Base-by-base conservation (phyloP, 2,329 filamentous ascomycete genomes). In the Cercospora canescens region DNA sequence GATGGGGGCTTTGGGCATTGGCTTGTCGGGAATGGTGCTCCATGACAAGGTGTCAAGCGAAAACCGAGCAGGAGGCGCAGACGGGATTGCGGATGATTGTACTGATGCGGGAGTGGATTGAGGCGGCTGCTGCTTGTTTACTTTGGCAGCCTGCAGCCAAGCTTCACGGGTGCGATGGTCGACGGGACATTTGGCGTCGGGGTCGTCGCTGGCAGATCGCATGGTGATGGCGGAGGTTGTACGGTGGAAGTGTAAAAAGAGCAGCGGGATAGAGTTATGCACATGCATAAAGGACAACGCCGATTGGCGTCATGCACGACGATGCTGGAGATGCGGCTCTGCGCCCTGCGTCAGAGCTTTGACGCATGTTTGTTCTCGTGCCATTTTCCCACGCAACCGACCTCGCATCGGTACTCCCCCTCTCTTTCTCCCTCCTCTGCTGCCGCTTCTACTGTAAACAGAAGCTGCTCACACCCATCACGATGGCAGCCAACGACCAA, bases 131-230 rank as follows among this genome's bases (percentile, higher is more conserved):
- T 66, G 37, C 62, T 68, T 62, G 56, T 73, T 71, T 75, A 78
- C 85, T 81, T 76, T 87, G 45, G 89, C 88, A 76, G 92, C 88
- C 64, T 86, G 84, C 39, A 98, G 86, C 94, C 94, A 99, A 73
- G 90, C 88, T 74, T 93, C 91, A 74, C 95, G 90, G 60, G 93
- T 91, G 75, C 92, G 91, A 81, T 94, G 91, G 81, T 98, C 94
- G 75, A 98, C 93, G 5, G 95, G 95, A 75, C 95, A 98, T 65
- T 75, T 73, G 65, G 84, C 84, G 45, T 79, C 79, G 50, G 77
- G 75, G 70, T 81, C 78, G 62, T 78, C 73, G 60, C 74, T 71
- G 55, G 71, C 70, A n/a, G 73, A 69, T 35, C 64, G 64, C 73
- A 75, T 75, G 12, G 21, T 70, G 65, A 28, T 28, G 28, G 28